Evolutionary conservation across 1,139 yeast species (phyloP).

Genomic region (Arxiozyma telluris): DNA sequence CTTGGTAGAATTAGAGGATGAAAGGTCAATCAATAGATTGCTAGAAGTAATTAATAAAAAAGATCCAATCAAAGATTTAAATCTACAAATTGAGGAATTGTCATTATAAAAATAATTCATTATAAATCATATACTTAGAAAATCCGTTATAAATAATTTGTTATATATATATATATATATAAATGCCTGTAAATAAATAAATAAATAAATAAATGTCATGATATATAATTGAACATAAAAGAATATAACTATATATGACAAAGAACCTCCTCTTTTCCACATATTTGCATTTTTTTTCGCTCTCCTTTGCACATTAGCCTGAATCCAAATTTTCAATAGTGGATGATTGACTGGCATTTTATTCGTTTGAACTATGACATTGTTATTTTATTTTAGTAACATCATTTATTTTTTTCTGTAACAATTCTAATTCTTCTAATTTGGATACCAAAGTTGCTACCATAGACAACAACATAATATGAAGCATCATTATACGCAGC

Average conservation of each 20-base stretch:
- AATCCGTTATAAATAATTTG: background rate
- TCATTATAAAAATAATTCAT: background rate
- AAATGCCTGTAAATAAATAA: background rate
- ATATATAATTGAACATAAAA: background rate
- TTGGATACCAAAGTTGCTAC: constrained; percentile 76
- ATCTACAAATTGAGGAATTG: constrained; percentile 13
- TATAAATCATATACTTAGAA: no score
- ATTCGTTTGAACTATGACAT: background rate
- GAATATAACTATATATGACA: no score
- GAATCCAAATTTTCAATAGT: background rate
- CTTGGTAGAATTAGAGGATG: constrained; percentile 45
- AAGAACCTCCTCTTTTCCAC: background rate
- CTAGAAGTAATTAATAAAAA: constrained; percentile 23
- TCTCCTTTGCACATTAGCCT: background rate
- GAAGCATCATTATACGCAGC: constrained; percentile 94
- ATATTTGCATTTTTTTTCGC: background rate
- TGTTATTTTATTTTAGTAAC: background rate
- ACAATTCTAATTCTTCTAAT: constrained; percentile 57
- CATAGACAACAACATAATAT: constrained; percentile 85
- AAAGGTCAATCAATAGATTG: constrained; percentile 28
- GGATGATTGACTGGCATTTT: background rate
- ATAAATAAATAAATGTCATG: background rate
- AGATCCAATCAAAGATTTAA: constrained; percentile 12
- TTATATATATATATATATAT: background rate
- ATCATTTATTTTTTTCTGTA: constrained; percentile 32